A percentile compares a stretch with the other conserved stretches of the same genome.
Evolutionary conservation across 179 eudicot species (phyloP).

Genomic region (Spergularia azorica): DNA sequence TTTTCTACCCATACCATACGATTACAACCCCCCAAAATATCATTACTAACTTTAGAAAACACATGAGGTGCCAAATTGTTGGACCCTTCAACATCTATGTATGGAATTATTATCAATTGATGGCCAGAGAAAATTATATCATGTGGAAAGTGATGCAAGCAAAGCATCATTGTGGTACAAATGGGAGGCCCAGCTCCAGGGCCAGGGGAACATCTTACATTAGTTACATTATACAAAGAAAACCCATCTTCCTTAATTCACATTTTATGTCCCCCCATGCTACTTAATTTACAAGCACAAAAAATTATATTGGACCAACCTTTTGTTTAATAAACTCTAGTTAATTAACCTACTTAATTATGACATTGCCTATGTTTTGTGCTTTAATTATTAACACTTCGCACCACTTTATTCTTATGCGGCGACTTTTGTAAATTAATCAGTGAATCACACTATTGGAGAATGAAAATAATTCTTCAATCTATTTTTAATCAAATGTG

Average conservation of each 20-base stretch:
- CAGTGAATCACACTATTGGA: too few relatives aligned
- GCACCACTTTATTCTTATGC: conserved; percentile 26
- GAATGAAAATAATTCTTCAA: too few relatives aligned
- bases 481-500: too few relatives aligned
- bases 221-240: background rate
- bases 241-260: conserved; percentile 17
- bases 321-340: background rate
- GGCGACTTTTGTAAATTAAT: conserved; percentile 26
- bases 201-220: conserved; percentile 28
- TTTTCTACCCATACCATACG: too few relatives aligned
- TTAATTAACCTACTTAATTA: conserved; percentile 27
- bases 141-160: conserved; percentile 18
- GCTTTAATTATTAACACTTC: conserved; percentile 29
- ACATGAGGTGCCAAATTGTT: conserved; percentile 12
- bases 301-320: conserved; percentile 14
- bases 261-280: conserved; percentile 28
- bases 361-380: conserved; percentile 19
- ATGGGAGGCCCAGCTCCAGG: conserved; percentile 36
- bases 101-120: background rate
- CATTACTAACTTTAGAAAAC: background rate
- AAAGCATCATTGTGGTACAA: conserved; percentile 25
- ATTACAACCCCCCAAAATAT: background rate
- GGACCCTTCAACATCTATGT: conserved; percentile 7
- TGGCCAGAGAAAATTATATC: conserved; percentile 10
- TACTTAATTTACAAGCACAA: conserved; percentile 6